These are phyloP conservation scores for Talinum fruticosum DNA, from an alignment of 148 eudicot species.

Conservation along the genomic window DNA sequence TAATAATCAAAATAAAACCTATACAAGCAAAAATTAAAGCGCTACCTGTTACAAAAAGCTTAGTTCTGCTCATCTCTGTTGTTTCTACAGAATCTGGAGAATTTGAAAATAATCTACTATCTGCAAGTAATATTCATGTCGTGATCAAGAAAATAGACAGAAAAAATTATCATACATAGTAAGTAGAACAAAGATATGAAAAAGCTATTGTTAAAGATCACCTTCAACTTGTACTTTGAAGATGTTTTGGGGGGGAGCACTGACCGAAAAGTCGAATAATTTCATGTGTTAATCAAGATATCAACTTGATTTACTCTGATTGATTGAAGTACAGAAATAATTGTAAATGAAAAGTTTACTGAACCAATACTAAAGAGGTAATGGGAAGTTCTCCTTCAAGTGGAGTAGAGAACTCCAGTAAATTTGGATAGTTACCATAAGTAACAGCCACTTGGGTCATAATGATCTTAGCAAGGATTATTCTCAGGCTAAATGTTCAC, in stretches of 20 bases:
- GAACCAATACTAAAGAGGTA: neutral
- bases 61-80: conserved; percentile 53
- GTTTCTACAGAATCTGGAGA: conserved; percentile 38
- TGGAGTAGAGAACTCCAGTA: neutral
- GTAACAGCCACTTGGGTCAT: neutral
- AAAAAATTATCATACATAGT: neutral
- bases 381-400: neutral
- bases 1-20: neutral
- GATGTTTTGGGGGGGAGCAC: neutral
- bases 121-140: conserved; percentile 28
- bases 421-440: neutral
- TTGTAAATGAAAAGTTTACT: neutral
- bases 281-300: neutral
- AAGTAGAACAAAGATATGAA: neutral
- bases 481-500: neutral
- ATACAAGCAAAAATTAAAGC: conserved; percentile 9
- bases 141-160: neutral
- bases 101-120: conserved; percentile 29
- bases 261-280: neutral
- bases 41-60: conserved; percentile 85
- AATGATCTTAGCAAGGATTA: neutral
- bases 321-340: neutral
- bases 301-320: neutral
- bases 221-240: neutral
- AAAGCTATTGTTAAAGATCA: neutral